A percentile compares a stretch with the other conserved stretches of the same genome.
phyloP scores from a whole-genome alignment of 345 rosid species.

The Odontarrhena argentea region DNA sequence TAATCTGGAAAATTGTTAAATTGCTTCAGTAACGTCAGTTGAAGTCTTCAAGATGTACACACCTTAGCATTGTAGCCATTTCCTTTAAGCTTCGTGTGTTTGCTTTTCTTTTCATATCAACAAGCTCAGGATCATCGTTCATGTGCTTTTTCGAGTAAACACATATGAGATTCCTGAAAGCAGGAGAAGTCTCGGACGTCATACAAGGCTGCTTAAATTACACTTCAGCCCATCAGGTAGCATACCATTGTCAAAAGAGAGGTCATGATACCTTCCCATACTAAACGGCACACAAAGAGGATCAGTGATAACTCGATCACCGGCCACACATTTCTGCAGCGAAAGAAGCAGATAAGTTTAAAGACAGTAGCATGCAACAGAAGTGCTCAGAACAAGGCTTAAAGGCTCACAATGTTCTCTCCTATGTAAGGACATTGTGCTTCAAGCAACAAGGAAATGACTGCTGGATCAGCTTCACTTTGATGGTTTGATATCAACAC shows the following conservation, averaged over 20 bases:
- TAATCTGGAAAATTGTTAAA: neutral
- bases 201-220: conserved; percentile 32
- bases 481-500: conserved; percentile 95
- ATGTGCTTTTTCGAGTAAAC: conserved; percentile 96
- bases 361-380: conserved; percentile 14
- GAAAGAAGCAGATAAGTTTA: conserved; percentile 31
- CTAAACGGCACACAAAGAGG: conserved; percentile 99
- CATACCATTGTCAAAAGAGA: conserved; percentile 35
- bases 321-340: conserved; percentile 85
- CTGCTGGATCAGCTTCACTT: conserved; percentile 94
- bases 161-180: conserved; percentile 83
- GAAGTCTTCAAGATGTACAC: neutral
- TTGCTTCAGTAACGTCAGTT: neutral
- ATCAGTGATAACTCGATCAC: conserved; percentile 95
- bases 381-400: conserved; percentile 32
- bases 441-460: conserved; percentile 87
- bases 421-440: conserved; percentile 60
- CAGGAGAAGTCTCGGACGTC: conserved; percentile 30
- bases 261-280: conserved; percentile 80
- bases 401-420: conserved; percentile 66
- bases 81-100: conserved; percentile 94
- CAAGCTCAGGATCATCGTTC: conserved; percentile 87
- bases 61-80: conserved; percentile 93
- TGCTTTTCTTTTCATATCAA: conserved; percentile 83
- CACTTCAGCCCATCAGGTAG: conserved; percentile 32